Conservation (phyloP, 306 rosid genomes). For the Castanospermum australe region DNA sequence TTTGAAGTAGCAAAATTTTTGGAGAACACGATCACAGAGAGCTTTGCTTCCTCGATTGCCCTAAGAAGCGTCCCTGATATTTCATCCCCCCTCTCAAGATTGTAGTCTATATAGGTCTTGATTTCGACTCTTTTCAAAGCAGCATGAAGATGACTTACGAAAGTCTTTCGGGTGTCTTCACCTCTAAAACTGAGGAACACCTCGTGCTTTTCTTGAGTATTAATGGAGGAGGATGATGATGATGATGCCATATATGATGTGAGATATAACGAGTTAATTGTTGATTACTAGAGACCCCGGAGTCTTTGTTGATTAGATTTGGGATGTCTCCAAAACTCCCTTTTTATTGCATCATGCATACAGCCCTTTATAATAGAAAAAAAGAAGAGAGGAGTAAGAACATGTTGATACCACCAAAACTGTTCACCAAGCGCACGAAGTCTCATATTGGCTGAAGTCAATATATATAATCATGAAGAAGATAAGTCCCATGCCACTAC, state of each 20-base stretch:
- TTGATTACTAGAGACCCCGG: background rate
- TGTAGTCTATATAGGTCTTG: slow-evolving; percentile 25
- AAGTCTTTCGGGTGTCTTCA: slow-evolving; percentile 27
- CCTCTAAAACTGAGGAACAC: slow-evolving; percentile 34
- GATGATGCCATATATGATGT: background rate
- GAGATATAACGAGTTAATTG: background rate
- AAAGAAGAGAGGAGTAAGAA: too few relatives aligned
- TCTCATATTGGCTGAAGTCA: background rate
- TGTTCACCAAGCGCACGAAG: background rate
- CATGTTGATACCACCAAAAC: background rate
- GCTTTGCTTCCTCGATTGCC: slow-evolving; percentile 17
- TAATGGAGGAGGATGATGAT: background rate
- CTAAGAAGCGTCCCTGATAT: slow-evolving; percentile 22
- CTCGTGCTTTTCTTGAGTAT: background rate
- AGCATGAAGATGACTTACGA: slow-evolving; percentile 36
- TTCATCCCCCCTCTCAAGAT: slow-evolving; percentile 35
- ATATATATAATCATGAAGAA: too few relatives aligned
- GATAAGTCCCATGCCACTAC: background rate
- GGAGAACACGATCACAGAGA: slow-evolving; percentile 27
- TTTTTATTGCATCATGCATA: background rate
- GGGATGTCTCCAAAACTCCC: background rate
- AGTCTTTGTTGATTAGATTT: background rate
- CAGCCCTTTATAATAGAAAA: too few relatives aligned
- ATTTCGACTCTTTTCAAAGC: slow-evolving; percentile 18
- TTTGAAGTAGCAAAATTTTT: slow-evolving; percentile 24